Conservation (phyloP, 345 rosid genomes). For the Melaleuca quinquenervia region DNA sequence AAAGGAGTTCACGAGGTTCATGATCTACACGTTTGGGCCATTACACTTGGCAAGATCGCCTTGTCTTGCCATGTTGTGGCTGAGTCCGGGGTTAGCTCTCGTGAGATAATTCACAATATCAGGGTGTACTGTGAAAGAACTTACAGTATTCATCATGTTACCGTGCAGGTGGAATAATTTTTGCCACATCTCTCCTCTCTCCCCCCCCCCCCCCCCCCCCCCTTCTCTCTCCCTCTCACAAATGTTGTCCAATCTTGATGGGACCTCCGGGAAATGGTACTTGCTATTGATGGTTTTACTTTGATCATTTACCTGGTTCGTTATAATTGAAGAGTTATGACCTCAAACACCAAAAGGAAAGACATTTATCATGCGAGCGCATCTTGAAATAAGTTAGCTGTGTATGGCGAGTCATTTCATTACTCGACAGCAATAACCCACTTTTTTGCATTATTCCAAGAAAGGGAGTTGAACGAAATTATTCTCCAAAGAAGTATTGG, state of each 20-base stretch:
- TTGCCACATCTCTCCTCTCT: background rate
- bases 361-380: background rate
- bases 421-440: background rate
- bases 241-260: background rate
- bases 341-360: background rate
- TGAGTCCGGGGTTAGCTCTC: conserved; percentile 34
- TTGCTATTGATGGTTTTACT: background rate
- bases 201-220: background rate
- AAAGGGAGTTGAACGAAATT: background rate
- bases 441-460: background rate
- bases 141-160: conserved; percentile 54
- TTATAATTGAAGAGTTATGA: background rate
- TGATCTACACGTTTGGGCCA: conserved; percentile 80
- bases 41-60: conserved; percentile 53
- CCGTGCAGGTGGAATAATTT: conserved; percentile 52
- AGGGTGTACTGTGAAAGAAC: conserved; percentile 42
- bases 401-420: background rate
- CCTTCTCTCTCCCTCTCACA: too few species aligned
- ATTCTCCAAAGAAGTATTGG: background rate
- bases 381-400: background rate
- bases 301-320: background rate
- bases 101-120: conserved; percentile 32
- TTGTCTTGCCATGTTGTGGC: conserved; percentile 61
- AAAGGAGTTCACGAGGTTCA: conserved; percentile 43
- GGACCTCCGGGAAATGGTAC: background rate